phyloP scores from a whole-genome alignment of 163 green algal genomes.

The Coccomyxa subellipsoidea region DNA sequence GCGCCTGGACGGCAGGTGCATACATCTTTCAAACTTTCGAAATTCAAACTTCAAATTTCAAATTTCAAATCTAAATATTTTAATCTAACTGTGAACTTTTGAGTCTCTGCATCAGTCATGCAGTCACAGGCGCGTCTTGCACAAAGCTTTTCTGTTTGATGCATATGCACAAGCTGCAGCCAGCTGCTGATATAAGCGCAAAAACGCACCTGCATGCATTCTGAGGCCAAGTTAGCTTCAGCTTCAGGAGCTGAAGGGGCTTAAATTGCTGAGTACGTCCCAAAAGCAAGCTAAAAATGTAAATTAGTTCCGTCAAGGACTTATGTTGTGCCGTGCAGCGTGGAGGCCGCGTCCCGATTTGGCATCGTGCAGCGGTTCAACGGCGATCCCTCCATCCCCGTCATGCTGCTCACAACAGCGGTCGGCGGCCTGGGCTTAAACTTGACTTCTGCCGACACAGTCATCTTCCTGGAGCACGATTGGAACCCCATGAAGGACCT shows the following conservation, averaged over 20 bases:
- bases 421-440: constrained; percentile 96
- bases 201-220: too few species aligned
- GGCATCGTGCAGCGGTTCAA: constrained; percentile 91
- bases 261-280: too few species aligned
- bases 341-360: constrained; percentile 75
- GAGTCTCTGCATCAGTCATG: too few species aligned
- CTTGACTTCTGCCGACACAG: constrained; percentile 95
- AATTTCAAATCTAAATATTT: not conserved
- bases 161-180: too few species aligned
- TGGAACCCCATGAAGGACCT: constrained; percentile 99
- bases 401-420: constrained; percentile 89
- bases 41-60: too few species aligned
- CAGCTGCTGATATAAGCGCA: too few species aligned
- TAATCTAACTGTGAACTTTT: not conserved
- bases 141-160: too few species aligned
- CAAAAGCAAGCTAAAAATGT: not conserved
- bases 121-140: too few species aligned
- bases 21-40: not conserved
- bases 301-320: not conserved
- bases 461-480: constrained; percentile 99
- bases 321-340: constrained; percentile 7
- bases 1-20: constrained; percentile 78
- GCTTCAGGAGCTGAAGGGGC: too few species aligned
- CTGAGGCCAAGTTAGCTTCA: too few species aligned
- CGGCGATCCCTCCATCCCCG: constrained; percentile 90